These are phyloP conservation scores for Trifolium dubium DNA, from an alignment of 306 rosid genomes.

Conservation along the genomic window DNA sequence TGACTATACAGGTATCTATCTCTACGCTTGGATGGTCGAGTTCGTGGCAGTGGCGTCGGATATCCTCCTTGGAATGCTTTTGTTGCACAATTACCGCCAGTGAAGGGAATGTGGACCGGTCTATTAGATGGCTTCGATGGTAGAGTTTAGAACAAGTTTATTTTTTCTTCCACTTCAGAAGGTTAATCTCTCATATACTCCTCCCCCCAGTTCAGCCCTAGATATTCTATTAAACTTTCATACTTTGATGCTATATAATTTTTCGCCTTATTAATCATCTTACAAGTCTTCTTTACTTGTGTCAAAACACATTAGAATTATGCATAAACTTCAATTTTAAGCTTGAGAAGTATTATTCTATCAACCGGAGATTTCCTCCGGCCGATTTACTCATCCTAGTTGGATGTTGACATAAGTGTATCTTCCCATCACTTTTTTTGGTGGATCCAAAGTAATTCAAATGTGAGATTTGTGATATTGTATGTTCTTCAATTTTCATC, in stretches of 20 bases:
- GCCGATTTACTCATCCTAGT: neutral
- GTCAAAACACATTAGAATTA: neutral
- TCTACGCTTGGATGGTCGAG: constrained; percentile 91
- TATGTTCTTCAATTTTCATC: neutral
- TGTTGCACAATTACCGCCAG: constrained; percentile 86
- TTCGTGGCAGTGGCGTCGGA: constrained; percentile 91
- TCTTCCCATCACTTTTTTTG: neutral
- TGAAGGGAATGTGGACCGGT: constrained; percentile 96
- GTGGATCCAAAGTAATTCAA: neutral
- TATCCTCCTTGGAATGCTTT: constrained; percentile 99
- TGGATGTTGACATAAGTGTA: neutral
- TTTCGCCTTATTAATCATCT: constrained; percentile 2
- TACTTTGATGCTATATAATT: constrained; percentile 14
- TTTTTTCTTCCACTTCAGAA: neutral
- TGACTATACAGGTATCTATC: constrained; percentile 72
- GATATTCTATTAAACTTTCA: constrained; percentile 11
- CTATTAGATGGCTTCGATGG: constrained; percentile 94
- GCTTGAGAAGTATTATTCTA: neutral
- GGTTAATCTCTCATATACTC: neutral
- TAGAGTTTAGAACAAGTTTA: constrained; percentile 68
- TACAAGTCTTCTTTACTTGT: neutral
- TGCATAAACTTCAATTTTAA: neutral
- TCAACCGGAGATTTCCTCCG: neutral
- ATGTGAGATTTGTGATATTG: neutral
- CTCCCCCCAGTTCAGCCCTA: neutral